Conservation (phyloP, 306 rosid species). For the Fragaria nilgerrensis region DNA sequence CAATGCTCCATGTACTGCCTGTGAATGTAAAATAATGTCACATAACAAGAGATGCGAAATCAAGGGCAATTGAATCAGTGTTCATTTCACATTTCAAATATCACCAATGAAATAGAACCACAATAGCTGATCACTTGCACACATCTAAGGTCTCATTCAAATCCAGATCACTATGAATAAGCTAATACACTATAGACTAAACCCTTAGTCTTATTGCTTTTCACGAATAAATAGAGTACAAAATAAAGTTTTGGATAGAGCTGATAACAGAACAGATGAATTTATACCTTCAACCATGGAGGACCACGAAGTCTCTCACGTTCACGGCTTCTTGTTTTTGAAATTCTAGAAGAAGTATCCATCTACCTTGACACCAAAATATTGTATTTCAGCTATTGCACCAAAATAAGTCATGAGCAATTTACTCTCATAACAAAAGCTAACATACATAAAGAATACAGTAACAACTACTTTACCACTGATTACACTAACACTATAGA, state of each 20-base stretch:
- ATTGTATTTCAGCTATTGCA: conserved; percentile 1
- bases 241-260: neutral
- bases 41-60: neutral
- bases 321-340: conserved; percentile 84
- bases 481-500: neutral
- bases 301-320: conserved; percentile 96
- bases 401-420: neutral
- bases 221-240: no score
- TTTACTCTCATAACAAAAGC: neutral
- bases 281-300: conserved; percentile 88
- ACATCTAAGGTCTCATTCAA: neutral
- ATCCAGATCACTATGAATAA: neutral
- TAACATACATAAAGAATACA: neutral
- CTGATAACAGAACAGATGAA: conserved; percentile 4
- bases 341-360: conserved; percentile 92
- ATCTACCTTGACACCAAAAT: conserved; percentile 74
- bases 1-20: conserved; percentile 83
- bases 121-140: neutral
- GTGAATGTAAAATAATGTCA: conserved; percentile 25
- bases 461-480: neutral
- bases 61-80: neutral
- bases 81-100: neutral
- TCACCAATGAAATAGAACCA: no score
- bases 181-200: neutral
- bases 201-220: neutral